A percentile compares a stretch with the other conserved stretches of the same genome.
Evolutionary conservation across 495 filamentous ascomycete species (phyloP).

Genomic region (Aspergillus ostianus): DNA sequence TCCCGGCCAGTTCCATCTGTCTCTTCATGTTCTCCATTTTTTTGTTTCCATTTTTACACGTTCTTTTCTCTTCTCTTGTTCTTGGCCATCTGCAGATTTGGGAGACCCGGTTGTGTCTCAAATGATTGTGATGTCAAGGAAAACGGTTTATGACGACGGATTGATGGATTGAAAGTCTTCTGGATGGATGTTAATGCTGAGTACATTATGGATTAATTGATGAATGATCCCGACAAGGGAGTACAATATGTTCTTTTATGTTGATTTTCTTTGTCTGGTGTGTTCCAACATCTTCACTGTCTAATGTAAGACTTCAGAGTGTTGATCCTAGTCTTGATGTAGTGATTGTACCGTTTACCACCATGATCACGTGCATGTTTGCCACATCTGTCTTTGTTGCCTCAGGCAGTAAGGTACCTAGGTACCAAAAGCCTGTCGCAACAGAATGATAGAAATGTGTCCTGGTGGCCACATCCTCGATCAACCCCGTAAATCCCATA

Average conservation of each 20-base stretch:
- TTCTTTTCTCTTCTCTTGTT: neutral
- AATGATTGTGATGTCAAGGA: slow-evolving; percentile 13
- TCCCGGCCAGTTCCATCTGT: neutral
- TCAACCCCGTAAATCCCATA: too few species aligned
- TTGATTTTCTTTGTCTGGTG: neutral
- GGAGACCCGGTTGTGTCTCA: slow-evolving; percentile 22
- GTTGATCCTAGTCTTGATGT: too few species aligned
- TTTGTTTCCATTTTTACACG: neutral
- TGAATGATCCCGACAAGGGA: neutral
- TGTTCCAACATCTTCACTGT: too few species aligned
- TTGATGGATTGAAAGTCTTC: slow-evolving; percentile 12
- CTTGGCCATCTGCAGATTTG: slow-evolving; percentile 9
- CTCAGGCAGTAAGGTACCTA: too few species aligned
- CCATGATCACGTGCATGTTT: too few species aligned
- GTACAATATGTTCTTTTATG: neutral
- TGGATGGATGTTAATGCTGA: slow-evolving; percentile 19
- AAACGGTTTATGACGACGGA: slow-evolving; percentile 18
- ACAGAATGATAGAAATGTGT: too few species aligned
- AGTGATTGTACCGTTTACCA: too few species aligned
- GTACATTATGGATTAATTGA: slow-evolving; percentile 20
- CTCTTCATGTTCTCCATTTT: neutral
- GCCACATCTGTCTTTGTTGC: too few species aligned
- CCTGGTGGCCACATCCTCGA: too few species aligned
- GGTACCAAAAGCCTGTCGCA: too few species aligned
- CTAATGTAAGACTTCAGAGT: too few species aligned